Conservation (phyloP, 129 eudicot species). For the Glebionis coronaria region DNA sequence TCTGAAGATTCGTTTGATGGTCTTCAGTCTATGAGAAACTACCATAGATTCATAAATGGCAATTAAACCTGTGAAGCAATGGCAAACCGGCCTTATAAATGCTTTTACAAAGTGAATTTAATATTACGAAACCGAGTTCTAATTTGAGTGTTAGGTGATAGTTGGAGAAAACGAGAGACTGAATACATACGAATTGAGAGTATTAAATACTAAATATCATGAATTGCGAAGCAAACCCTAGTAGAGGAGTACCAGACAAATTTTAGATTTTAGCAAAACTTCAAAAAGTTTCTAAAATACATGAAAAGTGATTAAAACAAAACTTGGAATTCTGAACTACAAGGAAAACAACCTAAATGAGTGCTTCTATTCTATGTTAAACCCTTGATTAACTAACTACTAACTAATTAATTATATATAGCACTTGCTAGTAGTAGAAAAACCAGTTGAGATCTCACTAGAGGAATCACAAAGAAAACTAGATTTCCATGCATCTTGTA, state of each 20-base stretch:
- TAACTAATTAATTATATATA: constrained; percentile 32
- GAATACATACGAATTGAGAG: neutral
- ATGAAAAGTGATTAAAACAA: constrained; percentile 35
- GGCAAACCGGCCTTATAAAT: too few relatives aligned
- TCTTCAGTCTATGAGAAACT: too few relatives aligned
- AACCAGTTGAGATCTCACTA: constrained; percentile 64
- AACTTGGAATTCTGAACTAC: constrained; percentile 32
- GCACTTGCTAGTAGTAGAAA: constrained; percentile 67
- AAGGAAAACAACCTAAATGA: constrained; percentile 14
- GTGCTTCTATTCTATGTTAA: constrained; percentile 39
- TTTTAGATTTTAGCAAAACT: constrained; percentile 18
- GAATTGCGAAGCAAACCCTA: constrained; percentile 5
- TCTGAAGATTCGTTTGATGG: too few relatives aligned
- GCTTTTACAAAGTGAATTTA: too few relatives aligned
- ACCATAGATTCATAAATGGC: too few relatives aligned
- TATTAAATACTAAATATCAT: neutral
- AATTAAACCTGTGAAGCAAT: too few relatives aligned
- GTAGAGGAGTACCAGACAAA: constrained; percentile 16
- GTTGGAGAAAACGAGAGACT: neutral
- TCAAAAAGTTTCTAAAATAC: constrained; percentile 27
- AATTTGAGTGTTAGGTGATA: too few relatives aligned
- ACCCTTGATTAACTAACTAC: constrained; percentile 25
- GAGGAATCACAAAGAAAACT: constrained; percentile 75
- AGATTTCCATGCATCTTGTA: constrained; percentile 59
- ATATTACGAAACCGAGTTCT: too few relatives aligned